Evolutionary conservation across 768 basidiomycete genomes (phyloP).

Genomic region (Kondoa subrosea): DNA sequence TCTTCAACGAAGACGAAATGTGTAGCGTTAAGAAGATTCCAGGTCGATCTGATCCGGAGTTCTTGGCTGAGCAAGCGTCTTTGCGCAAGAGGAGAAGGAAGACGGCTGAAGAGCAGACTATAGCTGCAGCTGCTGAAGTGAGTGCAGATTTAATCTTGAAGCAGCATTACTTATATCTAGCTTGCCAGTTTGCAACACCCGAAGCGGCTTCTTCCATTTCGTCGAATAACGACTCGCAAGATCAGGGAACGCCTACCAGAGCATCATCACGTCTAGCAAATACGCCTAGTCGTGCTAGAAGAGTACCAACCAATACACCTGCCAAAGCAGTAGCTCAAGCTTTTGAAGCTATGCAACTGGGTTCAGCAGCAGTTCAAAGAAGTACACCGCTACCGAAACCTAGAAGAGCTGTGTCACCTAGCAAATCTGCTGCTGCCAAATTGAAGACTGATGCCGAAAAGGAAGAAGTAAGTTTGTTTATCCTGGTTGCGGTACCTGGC

Average conservation of each 20-base stretch:
- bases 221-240: not conserved
- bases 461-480: not conserved
- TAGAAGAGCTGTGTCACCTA: not conserved
- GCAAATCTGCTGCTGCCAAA: not conserved
- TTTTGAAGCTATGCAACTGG: not conserved
- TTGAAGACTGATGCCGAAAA: not conserved
- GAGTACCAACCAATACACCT: not conserved
- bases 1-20: not conserved
- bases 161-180: not conserved
- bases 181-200: too few relatives aligned
- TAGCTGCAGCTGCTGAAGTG: not conserved
- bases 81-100: not conserved
- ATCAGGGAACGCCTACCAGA: not conserved
- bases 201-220: not conserved
- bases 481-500: not conserved
- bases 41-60: not conserved
- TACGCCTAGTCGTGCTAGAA: not conserved
- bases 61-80: slow-evolving; percentile 7
- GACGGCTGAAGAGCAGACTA: not conserved
- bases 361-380: not conserved
- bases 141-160: not conserved
- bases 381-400: not conserved
- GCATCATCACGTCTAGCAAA: not conserved
- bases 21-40: not conserved
- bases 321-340: not conserved